Evolutionary conservation across 2,329 filamentous ascomycete species (phyloP), one percentile per base, ranked within the genome.

Genomic region (Diaporthe capsici): DNA sequence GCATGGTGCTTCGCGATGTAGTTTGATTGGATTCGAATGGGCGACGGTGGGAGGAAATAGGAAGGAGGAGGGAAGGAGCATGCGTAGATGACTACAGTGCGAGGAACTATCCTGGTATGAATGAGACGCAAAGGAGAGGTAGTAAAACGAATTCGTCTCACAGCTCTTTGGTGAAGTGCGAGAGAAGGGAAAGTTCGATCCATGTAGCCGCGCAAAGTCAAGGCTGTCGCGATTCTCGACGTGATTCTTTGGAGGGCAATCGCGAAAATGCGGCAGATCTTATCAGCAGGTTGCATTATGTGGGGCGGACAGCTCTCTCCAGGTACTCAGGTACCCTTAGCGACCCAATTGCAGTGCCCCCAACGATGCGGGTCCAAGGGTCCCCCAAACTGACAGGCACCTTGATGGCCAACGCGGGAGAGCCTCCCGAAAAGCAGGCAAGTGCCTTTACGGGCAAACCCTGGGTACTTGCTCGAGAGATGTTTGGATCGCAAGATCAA

Each of bases 1-100:
- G 73, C 75, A 76, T 76, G 63, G 74, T 74, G 75, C 74, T 76
- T 71, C 74, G 75, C 72, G 73, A 76, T 58, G 67, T 75, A 44
- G 72, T 75, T 49, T 58, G 68, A 31, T 25, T 65, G 67, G 47
- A 51, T 57, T 76, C 37, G 42, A 60, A 7, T 67, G 25, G 44
- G 49, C 63, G 37, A 34, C 37, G 37, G 39, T 42, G 34, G 70
- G 39, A 51, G 31, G 20, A 68, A 15, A 4, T 42, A 22, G 12
- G 58, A 25, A 34, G 58, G 31, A 34, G 5, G 25, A 34, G 55
- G 74, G 75, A 75, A 76, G 71, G 75, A 63, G 72, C 75, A 60
- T 61, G 28, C 55, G 55, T 37, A 31, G 44, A 9, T 25, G 57
- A 12, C 28, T 72, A 28, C n/a, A 15, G 25, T 28, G 28, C 13